Base-by-base conservation (phyloP, 192 early-diverging fungal species). In the Funneliformis geosporum region DNA sequence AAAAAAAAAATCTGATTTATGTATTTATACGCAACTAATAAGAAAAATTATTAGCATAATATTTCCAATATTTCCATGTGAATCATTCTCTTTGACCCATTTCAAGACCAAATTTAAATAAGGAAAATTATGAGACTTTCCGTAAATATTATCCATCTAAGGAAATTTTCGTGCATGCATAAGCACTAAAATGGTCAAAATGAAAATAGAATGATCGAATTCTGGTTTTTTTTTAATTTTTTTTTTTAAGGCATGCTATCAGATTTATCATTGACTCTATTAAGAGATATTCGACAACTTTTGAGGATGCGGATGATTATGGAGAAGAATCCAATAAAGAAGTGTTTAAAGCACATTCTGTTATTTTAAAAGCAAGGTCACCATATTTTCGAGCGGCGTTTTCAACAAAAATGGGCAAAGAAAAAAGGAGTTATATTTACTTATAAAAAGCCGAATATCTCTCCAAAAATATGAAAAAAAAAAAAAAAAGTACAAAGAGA, bases 301-400 rank as follows among this genome's bases (percentile, higher is more conserved):
- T 47, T 59, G 71, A 73, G 5, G 44, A 73, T 50, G 40, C 71
- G 28, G 71, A 73, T 12, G 71, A 47, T 73, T 73, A 73, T 59
- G 71, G 71, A 27, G 71, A 73, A 47, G 71, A 73, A 50, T 46
- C 71, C 12, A 50, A 73, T 73, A 38, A 38, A 16, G 27, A 73
- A 59, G 4, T 59, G 6, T 73, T 73, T 38, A 18, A 50, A 25
- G 44, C 71, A 14, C 71, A 73, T 47, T 73, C 71, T 0, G 50
- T 55, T 47, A 73, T 73, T 55, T 73, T 73, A 33, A 73, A 46
- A 50, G 71, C 71, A 2, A 73, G 71, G 44, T 73, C 71, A 47
- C 33, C 71, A 33, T 73, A 47, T 50, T 73, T 73, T 39, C 23
- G 25, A 27, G 5, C 3, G 3, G 40, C 44, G 7, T 73, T 73